Conservation (phyloP, 2,329 filamentous ascomycete genomes). For the Calonectria hawksworthii region DNA sequence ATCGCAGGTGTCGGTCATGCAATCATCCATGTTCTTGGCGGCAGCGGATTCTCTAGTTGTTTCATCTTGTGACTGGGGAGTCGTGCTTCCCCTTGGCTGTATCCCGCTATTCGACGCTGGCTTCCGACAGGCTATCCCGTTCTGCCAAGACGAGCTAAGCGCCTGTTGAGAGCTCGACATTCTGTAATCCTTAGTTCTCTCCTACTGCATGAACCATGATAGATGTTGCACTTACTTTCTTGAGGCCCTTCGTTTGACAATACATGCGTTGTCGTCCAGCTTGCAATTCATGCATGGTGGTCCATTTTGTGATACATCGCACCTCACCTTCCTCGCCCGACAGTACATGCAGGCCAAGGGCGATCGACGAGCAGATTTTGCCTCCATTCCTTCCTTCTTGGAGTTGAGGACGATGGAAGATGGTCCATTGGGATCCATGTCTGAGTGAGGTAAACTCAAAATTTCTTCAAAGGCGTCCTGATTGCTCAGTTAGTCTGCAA, state of each 20-base stretch:
- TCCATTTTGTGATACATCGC: constrained; percentile 9
- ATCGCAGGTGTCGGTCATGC: neutral
- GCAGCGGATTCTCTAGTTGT: too few relatives aligned
- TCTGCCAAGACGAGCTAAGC: neutral
- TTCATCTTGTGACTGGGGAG: neutral
- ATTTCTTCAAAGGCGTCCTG: neutral
- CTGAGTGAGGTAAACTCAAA: neutral
- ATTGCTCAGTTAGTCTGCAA: neutral
- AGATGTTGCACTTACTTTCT: neutral
- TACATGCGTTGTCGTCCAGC: constrained; percentile 3
- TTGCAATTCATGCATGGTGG: constrained; percentile 15
- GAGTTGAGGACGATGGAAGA: neutral
- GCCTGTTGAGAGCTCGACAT: neutral
- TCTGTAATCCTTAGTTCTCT: neutral
- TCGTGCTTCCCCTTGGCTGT: neutral
- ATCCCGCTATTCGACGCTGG: neutral
- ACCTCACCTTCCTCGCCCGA: neutral
- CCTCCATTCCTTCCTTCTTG: neutral
- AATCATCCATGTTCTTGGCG: neutral
- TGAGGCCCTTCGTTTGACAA: constrained; percentile 5
- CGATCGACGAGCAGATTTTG: constrained; percentile 3
- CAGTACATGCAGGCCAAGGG: constrained; percentile 10
- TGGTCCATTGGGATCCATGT: neutral
- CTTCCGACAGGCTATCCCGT: neutral
- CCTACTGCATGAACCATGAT: neutral